Conservation (phyloP, 768 basidiomycete species). For the Boletus huronensis region DNA sequence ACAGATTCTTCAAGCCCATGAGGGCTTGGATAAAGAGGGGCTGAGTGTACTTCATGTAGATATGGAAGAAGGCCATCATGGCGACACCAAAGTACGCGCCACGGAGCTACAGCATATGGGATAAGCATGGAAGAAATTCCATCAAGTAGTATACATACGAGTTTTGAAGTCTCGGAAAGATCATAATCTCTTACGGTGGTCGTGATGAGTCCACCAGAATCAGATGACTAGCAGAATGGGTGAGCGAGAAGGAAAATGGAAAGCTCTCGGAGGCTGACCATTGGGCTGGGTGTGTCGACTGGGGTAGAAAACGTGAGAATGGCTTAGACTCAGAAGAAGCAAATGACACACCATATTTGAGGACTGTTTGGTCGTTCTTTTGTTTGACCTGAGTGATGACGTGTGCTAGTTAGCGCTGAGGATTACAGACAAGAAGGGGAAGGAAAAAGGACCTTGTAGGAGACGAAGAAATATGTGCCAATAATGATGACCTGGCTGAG, state of each 20-base stretch:
- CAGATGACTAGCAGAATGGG: slow-evolving; percentile 44
- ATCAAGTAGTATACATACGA: slow-evolving; percentile 45
- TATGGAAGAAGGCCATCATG: slow-evolving; percentile 90
- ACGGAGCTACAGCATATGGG: slow-evolving; percentile 44
- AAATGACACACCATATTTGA: slow-evolving; percentile 80
- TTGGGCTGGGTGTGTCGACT: slow-evolving; percentile 75
- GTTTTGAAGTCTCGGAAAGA: slow-evolving; percentile 80
- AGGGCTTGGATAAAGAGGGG: slow-evolving; percentile 93
- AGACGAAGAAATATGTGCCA: slow-evolving; percentile 76
- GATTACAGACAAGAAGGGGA: not conserved
- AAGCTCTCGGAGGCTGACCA: slow-evolving; percentile 47
- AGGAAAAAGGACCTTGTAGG: slow-evolving; percentile 49
- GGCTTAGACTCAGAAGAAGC: not conserved
- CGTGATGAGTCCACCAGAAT: slow-evolving; percentile 73
- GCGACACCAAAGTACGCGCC: slow-evolving; percentile 70
- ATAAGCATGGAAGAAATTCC: not conserved
- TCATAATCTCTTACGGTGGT: slow-evolving; percentile 95
- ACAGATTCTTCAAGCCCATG: slow-evolving; percentile 90
- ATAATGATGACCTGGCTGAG: slow-evolving; percentile 68
- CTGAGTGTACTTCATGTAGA: slow-evolving; percentile 94
- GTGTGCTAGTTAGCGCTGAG: slow-evolving; percentile 11
- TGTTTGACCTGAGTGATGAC: slow-evolving; percentile 65
- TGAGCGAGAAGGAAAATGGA: not conserved
- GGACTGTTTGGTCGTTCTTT: slow-evolving; percentile 93
- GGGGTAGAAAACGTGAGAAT: slow-evolving; percentile 3